phyloP scores from a whole-genome alignment of 208 protist genomes.

The Crithidia sp. region DNA sequence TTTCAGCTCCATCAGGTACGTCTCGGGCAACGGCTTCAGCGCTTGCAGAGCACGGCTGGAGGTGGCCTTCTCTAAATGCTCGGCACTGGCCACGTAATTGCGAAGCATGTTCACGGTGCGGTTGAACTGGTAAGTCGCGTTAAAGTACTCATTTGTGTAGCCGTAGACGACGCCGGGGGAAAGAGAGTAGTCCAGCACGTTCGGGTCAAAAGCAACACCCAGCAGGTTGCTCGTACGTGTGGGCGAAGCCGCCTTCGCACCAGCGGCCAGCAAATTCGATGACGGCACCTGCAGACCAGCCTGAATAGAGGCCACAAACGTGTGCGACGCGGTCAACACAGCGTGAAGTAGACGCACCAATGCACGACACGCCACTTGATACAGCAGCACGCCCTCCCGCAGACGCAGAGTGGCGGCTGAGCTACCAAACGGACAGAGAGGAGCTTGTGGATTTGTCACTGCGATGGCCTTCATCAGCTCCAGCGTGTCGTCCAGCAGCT shows the following conservation, averaged over 20 bases:
- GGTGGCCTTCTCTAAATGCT: constrained; percentile 5
- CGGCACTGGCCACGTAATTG: constrained; percentile 2
- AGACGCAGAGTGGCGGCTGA: constrained; percentile 6
- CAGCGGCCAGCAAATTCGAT: background rate
- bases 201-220: background rate
- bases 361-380: constrained; percentile 21
- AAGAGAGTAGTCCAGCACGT: background rate
- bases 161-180: background rate
- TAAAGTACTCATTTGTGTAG: constrained; percentile 19
- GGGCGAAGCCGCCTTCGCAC: background rate
- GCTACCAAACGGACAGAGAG: constrained; percentile 1
- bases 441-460: constrained; percentile 1
- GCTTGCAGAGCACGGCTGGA: background rate
- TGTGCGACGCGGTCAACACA: constrained; percentile 16
- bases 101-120: constrained; percentile 27
- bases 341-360: constrained; percentile 28
- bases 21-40: constrained; percentile 30
- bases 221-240: background rate
- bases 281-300: constrained; percentile 3
- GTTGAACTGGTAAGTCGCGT: constrained; percentile 37
- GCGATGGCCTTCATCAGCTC: constrained; percentile 42
- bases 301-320: constrained; percentile 5
- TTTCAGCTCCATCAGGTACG: background rate
- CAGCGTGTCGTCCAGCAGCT: constrained; percentile 35
- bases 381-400: constrained; percentile 21